Evolutionary conservation across 352 stramenopile species (phyloP), one percentile per base, ranked within the genome.

Genomic region (Phytophthora rubi): DNA sequence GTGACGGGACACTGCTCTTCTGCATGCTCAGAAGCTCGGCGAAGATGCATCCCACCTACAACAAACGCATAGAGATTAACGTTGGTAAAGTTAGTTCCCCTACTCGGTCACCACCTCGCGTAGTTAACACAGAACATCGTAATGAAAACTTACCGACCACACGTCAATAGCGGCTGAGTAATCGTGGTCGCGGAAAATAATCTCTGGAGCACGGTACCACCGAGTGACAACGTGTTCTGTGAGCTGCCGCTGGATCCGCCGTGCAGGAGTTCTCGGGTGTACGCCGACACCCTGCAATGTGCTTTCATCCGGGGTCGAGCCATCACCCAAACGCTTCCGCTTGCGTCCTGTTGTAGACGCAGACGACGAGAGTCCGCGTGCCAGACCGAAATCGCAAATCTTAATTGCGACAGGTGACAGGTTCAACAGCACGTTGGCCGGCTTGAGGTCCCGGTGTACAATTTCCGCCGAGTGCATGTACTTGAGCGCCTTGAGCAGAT

Each of bases 11-110:
- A 72, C 90, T 98, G 62, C 88, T 97, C 83, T 98, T 97, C 76
- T 99, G 94, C 96, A 99, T 99, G 67, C 91, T 98, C 53, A 98
- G 64, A 33, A 99, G 82, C 78, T 98, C 96, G 0, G 90, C 94
- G 80, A 99, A 97, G 71, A 98, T 98, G 62, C 96, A 98, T 23
- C 96, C 96, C n/a, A 99, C 77, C 84, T 97, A 66, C 60, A 18
- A 66, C 12, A 62, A 23, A 13, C 42, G 51, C 23, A 47, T 51
- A 71, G 21, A 61, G 9, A 53, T 73, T 51, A 70, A 23, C 37
- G 6, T 7, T 6, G 12, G 16, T 2, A n/a, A 2, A 44, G 37
- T 44, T 44, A 44, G 37, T 44, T 44, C 37, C 37, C 6, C 37
- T 44, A 15, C 12, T 44, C 10, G 37, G 5, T 44, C 37, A 44